Evolutionary conservation across 2,329 filamentous ascomycete species (phyloP), one percentile per base, ranked within the genome.

Genomic region (Fusarium sp.): DNA sequence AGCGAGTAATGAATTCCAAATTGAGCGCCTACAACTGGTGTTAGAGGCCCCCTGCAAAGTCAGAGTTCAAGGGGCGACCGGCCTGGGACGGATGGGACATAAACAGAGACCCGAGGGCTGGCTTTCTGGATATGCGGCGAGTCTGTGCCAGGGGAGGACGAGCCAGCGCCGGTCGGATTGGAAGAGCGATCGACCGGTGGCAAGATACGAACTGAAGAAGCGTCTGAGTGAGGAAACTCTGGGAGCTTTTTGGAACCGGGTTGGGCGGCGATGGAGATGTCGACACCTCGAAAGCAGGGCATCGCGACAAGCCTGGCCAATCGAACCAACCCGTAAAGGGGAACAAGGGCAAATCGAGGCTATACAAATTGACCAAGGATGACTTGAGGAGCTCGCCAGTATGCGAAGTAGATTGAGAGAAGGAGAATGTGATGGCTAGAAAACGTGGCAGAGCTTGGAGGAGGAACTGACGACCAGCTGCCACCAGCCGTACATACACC

Each of bases 51-150:
- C 37, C 7, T 8, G 37, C 60, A 25, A 48, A 54, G 25, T n/a
- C 11, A 43, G 20, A 23, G 7, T 5, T 9, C 14, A 52, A n/a
- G 6, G 23, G 13, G 58, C 16, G 8, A 18, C 80, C 66, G 78
- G 89, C 89, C 88, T 78, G 88, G 84, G 5, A 84, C 77, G 0
- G 89, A 90, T 3, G 89, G 88, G 14, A 91, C 84, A 73, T 91
- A 91, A 37, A 91, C 88, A 2, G 89, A 88, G 25, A 87, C 81
- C 5, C 79, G 83, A 2, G 88, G 84, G 16, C 84, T 82, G 25
- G 73, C 67, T 71, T 83, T 85, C 63, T 79, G 80, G 43, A 80
- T 74, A 48, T 58, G 63, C 11, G 58, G 61, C 14, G 61, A 48
- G 20, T 30, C 43, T 32, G n/a, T 34, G 16, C n/a, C 23, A 25